Evolutionary conservation across 1,284 basidiomycete species (phyloP), one percentile per base, ranked within the genome.

Genomic region (Inonotus obliquus): DNA sequence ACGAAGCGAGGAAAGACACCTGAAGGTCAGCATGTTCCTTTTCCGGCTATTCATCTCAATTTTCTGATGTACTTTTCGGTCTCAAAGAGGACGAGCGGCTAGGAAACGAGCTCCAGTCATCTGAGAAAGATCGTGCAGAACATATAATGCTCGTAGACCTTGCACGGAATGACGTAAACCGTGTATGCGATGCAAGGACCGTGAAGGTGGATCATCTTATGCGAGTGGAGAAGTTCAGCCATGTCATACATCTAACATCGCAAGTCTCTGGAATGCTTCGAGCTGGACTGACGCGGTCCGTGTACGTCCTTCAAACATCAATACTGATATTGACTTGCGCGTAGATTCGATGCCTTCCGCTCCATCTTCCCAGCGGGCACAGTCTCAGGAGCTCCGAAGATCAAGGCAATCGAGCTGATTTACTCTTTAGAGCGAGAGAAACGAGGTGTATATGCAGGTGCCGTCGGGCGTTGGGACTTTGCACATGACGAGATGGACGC

Each of bases 121-220:
- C 94, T 0, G 90, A 93, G 67, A 99, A 99, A 73, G 97, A 99
- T 72, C 84, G 92, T 45, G 95, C 97, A 27, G 97, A 99, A 72
- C 96, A 99, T 72, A 96, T 99, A 72, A 99, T 99, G 97, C 84
- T 99, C 59, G 95, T 99, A 60, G 97, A 99, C 75, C 82, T 99
- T 63, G 97, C 97, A 6, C 82, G 97, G n/a, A 99, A 99, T 78
- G 97, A 99, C 72, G 95, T 99, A 66, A 98, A 98, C 74, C 87
- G 97, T 23, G 94, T 99, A 25, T 99, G 96, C 81, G 86, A 94
- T 68, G 95, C 97, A 4, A 84, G 87, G 72, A 98, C 96, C 0
- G 96, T 98, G 69, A 91, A 95, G 69, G 96, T 99, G 25, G 97
- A 99, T 75, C 87, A 93, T 64, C 82, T 99, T 60, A 98, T 99